Base-by-base conservation (phyloP, 2,329 filamentous ascomycete genomes). In the Apiospora arundinis region DNA sequence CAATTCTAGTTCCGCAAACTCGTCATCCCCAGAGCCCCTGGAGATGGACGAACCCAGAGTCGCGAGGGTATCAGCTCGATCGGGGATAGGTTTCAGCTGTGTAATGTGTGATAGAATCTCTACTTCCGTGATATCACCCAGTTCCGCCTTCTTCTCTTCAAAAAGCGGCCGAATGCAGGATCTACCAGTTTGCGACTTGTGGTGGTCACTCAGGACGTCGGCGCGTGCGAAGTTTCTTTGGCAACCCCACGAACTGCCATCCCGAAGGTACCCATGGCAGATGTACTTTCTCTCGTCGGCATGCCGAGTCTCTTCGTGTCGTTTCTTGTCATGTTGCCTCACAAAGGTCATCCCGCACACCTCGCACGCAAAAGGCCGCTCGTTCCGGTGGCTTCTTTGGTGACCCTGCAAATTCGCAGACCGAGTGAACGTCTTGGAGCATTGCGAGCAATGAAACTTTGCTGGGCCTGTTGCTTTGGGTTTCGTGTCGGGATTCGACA, bases 361-460 rank as follows among this genome's bases (percentile, higher is more conserved):
- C 0, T 76, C 71, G 70, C 81, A 82, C 12, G 72, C 68, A 68
- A 70, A 79, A 1, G 80, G 80, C n/a, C 76, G 73, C 48, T 78
- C 71, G 1, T 80, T 82, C n/a, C 77, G 78, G 71, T 85, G 83
- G 32, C 79, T 81, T 9, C 78, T 74, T 65, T 79, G 74, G 70
- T 85, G 83, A 0, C 79, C 77, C 6, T 77, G 77, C 2, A 79
- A 75, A 49, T 80, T 81, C 16, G 79, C 78, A 32, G 79, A 81
- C 2, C 82, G 77, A 23, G 82, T 83, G 68, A 84, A 85, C 0
- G 71, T 78, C 70, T 81, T 82, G 0, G 75, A 71, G 69, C 84
- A 85, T 1, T 80, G 75, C 0, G 74, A 69, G 65, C 83, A 85
- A 14, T 72, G 67, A 60, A 79, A 79, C 14, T 73, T 76, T 28